A percentile compares a stretch with the other conserved stretches of the same genome.
Evolutionary conservation across 352 stramenopile genomes (phyloP).

Genomic region (Synura sp.): DNA sequence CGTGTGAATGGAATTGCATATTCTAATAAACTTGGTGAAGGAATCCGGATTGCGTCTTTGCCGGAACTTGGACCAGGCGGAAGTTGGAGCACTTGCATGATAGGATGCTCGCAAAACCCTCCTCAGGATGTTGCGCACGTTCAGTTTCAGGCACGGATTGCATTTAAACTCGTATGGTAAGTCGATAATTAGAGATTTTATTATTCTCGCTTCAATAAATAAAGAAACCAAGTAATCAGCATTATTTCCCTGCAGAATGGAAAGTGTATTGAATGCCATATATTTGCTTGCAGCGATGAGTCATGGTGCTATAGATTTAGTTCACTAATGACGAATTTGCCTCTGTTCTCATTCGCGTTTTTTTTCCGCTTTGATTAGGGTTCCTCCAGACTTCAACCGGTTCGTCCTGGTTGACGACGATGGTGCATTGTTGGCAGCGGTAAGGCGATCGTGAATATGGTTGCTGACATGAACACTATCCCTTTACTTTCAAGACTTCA

Average conservation of each 20-base stretch:
- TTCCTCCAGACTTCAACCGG: conserved; percentile 35
- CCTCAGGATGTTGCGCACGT: conserved; percentile 65
- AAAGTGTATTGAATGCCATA: too few relatives aligned
- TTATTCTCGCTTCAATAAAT: not conserved
- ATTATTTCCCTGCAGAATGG: too few relatives aligned
- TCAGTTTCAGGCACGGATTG: conserved; percentile 62
- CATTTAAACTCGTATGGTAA: conserved; percentile 69
- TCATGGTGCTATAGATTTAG: too few relatives aligned
- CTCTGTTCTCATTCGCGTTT: not conserved
- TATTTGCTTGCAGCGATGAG: too few relatives aligned
- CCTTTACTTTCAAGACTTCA: too few relatives aligned
- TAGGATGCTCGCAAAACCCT: conserved; percentile 60
- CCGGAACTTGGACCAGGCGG: conserved; percentile 58
- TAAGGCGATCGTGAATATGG: conserved; percentile 44
- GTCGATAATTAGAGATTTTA: conserved; percentile 56
- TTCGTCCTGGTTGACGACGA: conserved; percentile 70
- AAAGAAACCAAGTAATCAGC: too few relatives aligned
- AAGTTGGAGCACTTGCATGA: conserved; percentile 62
- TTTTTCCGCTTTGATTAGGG: not conserved
- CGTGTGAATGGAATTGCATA: conserved; percentile 55
- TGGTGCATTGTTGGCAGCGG: conserved; percentile 57
- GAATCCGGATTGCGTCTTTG: conserved; percentile 59
- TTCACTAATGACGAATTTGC: too few relatives aligned
- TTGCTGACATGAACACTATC: too few relatives aligned
- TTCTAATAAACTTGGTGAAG: conserved; percentile 58